A percentile compares a stretch with the other conserved stretches of the same genome.
Conservation (phyloP, 768 basidiomycete species). For the Rhodosporidiobolus odoratus region DNA sequence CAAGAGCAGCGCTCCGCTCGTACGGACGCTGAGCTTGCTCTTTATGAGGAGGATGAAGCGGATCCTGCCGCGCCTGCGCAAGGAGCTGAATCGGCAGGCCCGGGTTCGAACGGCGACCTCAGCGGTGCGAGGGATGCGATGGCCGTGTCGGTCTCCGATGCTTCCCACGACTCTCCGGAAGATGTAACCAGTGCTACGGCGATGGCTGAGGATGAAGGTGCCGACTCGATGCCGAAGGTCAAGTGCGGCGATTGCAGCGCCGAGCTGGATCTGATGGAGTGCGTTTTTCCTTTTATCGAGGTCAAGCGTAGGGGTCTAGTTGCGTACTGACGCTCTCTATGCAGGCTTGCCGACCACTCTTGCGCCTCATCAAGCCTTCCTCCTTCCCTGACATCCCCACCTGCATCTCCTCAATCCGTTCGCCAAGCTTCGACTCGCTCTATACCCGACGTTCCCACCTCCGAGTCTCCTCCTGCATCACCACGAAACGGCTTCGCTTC, state of each 20-base stretch:
- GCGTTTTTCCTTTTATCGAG: neutral
- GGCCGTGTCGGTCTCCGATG: too few species aligned
- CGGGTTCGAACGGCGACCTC: neutral
- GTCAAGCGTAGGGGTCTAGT: too few species aligned
- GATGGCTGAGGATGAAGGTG: neutral
- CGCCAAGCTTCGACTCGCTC: neutral
- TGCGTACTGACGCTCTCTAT: too few species aligned
- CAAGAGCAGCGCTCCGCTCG: conserved; percentile 9
- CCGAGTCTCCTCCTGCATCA: neutral
- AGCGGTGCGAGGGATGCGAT: neutral
- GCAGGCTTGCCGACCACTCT: conserved; percentile 28
- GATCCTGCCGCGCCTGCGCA: conserved; percentile 18
- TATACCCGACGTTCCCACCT: neutral
- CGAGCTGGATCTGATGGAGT: conserved; percentile 25
- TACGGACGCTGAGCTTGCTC: neutral
- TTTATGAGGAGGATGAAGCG: conserved; percentile 19
- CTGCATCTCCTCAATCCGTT: neutral
- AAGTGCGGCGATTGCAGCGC: conserved; percentile 27
- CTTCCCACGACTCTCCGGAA: too few species aligned
- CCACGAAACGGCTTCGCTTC: neutral
- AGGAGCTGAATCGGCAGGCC: neutral
- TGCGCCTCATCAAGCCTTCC: neutral
- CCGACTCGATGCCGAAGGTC: conserved; percentile 10
- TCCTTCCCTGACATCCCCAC: neutral
- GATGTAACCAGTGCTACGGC: too few species aligned